Conservation (phyloP, 148 eudicot species). For the Mesembryanthemum crystallinum region DNA sequence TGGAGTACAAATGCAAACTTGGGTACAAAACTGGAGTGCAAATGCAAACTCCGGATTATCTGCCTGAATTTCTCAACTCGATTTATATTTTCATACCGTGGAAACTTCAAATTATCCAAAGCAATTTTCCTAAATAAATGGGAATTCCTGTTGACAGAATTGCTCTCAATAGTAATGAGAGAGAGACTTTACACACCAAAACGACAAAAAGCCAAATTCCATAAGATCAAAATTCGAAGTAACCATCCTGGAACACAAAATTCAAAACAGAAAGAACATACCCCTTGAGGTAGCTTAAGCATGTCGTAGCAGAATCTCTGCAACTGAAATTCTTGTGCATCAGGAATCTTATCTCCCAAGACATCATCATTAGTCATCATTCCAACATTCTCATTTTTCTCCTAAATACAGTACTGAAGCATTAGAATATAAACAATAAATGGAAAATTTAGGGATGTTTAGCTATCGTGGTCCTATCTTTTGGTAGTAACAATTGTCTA, state of each 20-base stretch:
- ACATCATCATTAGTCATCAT: slow-evolving; percentile 85
- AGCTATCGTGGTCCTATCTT: neutral
- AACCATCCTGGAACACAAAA: neutral
- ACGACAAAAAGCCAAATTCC: neutral
- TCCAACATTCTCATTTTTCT: slow-evolving; percentile 46
- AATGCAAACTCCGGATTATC: too few relatives aligned
- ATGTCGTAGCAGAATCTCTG: slow-evolving; percentile 67
- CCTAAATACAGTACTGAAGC: slow-evolving; percentile 46
- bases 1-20: too few relatives aligned
- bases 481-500: neutral
- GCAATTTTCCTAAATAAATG: neutral
- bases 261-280: slow-evolving; percentile 18
- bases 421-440: neutral
- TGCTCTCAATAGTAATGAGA: neutral
- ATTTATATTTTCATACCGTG: too few relatives aligned
- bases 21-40: too few relatives aligned
- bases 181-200: neutral
- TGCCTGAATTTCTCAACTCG: too few relatives aligned
- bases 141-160: neutral
- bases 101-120: too few relatives aligned
- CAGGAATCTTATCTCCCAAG: slow-evolving; percentile 83
- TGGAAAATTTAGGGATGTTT: neutral
- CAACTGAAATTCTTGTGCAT: slow-evolving; percentile 60
- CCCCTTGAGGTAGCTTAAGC: slow-evolving; percentile 56
- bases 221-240: neutral